Conservation (phyloP, 495 filamentous ascomycete genomes). For the Aspergillus campestris region DNA sequence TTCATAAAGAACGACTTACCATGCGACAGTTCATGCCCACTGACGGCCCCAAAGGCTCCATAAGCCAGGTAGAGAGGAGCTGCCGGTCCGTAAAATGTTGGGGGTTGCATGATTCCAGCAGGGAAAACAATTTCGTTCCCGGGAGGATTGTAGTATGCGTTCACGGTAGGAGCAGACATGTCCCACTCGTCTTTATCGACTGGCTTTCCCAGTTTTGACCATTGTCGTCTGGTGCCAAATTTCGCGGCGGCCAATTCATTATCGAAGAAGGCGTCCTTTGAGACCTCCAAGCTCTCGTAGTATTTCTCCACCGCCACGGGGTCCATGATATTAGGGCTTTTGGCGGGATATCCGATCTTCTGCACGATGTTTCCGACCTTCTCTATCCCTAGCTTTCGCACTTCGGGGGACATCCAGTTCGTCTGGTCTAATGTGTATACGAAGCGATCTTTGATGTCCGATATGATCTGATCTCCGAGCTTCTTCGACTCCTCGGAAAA, state of each 20-base stretch:
- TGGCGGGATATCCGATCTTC: slow-evolving; percentile 67
- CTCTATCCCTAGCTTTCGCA: slow-evolving; percentile 51
- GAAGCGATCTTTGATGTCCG: slow-evolving; percentile 61
- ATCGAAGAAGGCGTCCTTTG: slow-evolving; percentile 47
- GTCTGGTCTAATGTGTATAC: slow-evolving; percentile 49
- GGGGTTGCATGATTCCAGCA: slow-evolving; percentile 65
- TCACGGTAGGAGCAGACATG: slow-evolving; percentile 54
- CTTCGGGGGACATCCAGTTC: slow-evolving; percentile 61
- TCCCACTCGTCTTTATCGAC: slow-evolving; percentile 54
- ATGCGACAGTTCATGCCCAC: slow-evolving; percentile 67
- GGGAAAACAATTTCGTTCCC: slow-evolving; percentile 65
- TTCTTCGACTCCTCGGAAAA: slow-evolving; percentile 56
- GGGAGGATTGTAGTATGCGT: slow-evolving; percentile 56
- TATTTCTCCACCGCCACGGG: slow-evolving; percentile 48
- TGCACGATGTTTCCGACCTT: slow-evolving; percentile 66
- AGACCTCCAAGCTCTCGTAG: slow-evolving; percentile 48
- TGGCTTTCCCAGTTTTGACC: slow-evolving; percentile 52
- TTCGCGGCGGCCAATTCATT: slow-evolving; percentile 46
- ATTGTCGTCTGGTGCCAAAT: slow-evolving; percentile 40
- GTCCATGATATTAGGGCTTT: slow-evolving; percentile 54
- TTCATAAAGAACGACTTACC: slow-evolving; percentile 32
- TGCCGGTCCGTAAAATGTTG: slow-evolving; percentile 52
- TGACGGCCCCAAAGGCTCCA: slow-evolving; percentile 62
- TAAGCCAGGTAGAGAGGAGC: slow-evolving; percentile 60
- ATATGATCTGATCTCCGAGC: slow-evolving; percentile 60